These are phyloP conservation scores for Claviceps sorghi DNA, from an alignment of 2,329 filamentous ascomycete genomes.

Conservation along the genomic window DNA sequence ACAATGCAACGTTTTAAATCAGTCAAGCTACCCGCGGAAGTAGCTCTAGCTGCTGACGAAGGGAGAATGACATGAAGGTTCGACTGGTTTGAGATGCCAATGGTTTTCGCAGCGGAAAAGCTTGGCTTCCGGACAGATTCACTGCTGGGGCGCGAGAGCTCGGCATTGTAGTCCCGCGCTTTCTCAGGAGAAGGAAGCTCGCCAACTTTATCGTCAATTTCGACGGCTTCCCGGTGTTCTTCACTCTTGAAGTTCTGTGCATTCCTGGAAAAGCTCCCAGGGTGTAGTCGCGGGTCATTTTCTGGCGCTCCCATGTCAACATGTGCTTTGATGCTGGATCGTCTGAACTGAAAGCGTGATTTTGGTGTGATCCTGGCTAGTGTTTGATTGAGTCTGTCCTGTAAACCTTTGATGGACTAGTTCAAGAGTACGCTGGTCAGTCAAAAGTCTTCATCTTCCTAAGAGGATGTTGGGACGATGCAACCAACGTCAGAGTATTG, in stretches of 20 bases:
- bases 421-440: neutral
- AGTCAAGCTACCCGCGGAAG: constrained; percentile 58
- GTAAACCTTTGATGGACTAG: constrained; percentile 64
- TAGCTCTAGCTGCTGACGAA: constrained; percentile 52
- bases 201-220: constrained; percentile 21
- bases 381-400: constrained; percentile 61
- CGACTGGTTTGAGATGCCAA: constrained; percentile 53
- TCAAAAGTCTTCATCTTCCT: neutral
- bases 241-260: constrained; percentile 10
- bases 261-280: constrained; percentile 19
- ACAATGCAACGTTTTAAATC: constrained; percentile 58
- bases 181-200: constrained; percentile 24
- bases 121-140: constrained; percentile 40
- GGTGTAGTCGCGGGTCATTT: constrained; percentile 28
- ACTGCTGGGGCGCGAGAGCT: constrained; percentile 29
- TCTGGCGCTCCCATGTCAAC: constrained; percentile 29
- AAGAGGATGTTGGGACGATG: neutral
- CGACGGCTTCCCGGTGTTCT: constrained; percentile 7
- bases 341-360: constrained; percentile 69
- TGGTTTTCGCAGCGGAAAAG: constrained; percentile 45
- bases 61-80: constrained; percentile 67
- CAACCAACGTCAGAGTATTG: constrained; percentile 59
- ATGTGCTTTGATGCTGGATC: constrained; percentile 14
- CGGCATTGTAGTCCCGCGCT: constrained; percentile 40
- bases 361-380: constrained; percentile 56